Conservation (phyloP, 2,329 filamentous ascomycete genomes). For the Scortechinia acanthostroma region DNA sequence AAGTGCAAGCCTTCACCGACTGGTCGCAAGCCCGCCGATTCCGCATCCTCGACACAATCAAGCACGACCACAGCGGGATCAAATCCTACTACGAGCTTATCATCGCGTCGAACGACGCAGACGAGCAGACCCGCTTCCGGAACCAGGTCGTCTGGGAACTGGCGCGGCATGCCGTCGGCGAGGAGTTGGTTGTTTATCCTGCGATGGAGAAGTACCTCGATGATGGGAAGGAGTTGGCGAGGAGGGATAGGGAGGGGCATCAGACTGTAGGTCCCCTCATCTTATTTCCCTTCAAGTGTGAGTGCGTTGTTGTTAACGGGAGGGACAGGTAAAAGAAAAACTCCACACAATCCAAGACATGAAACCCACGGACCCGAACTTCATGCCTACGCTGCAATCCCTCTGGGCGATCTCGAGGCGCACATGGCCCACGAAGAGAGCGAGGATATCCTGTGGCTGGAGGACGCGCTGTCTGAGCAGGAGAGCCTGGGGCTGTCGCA, state of each 20-base stretch:
- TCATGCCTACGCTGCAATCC: neutral
- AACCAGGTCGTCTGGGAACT: slow-evolving; percentile 13
- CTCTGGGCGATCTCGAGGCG: neutral
- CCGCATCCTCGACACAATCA: slow-evolving; percentile 9
- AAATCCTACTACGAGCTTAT: slow-evolving; percentile 11
- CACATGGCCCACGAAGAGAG: neutral
- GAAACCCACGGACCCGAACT: neutral
- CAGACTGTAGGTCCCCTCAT: neutral
- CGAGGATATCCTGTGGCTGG: neutral
- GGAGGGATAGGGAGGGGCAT: neutral
- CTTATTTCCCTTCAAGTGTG: too few relatives aligned
- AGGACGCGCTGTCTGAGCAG: neutral
- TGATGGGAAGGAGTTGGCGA: neutral
- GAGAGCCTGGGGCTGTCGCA: neutral
- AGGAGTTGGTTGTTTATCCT: slow-evolving; percentile 25
- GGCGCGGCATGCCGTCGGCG: slow-evolving; percentile 11
- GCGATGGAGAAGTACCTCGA: slow-evolving; percentile 8
- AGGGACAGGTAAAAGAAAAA: neutral
- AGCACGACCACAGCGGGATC: slow-evolving; percentile 10
- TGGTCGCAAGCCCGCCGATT: slow-evolving; percentile 1
- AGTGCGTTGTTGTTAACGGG: neutral
- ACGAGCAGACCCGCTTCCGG: slow-evolving; percentile 6
- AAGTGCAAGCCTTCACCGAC: too few relatives aligned
- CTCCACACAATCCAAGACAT: neutral
- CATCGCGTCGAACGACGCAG: slow-evolving; percentile 5